Conservation (phyloP, 768 basidiomycete species). For the Boletus eberwhitei region DNA sequence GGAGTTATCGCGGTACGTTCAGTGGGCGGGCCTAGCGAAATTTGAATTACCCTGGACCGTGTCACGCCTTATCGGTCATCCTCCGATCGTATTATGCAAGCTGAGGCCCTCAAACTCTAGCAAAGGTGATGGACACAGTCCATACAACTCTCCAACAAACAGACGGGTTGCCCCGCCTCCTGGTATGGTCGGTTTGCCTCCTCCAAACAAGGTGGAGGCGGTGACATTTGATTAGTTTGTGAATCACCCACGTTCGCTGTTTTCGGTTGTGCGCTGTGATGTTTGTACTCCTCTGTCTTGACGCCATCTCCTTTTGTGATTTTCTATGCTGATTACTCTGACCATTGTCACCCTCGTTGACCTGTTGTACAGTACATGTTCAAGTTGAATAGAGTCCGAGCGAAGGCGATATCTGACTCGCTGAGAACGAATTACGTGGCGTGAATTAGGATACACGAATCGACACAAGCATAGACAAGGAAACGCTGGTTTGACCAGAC, state of each 20-base stretch:
- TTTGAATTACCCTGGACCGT: slow-evolving; percentile 82
- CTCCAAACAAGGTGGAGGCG: slow-evolving; percentile 42
- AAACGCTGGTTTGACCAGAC: neutral
- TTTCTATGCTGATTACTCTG: slow-evolving; percentile 14
- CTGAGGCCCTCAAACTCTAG: slow-evolving; percentile 14
- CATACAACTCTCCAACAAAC: slow-evolving; percentile 23
- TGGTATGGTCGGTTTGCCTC: slow-evolving; percentile 33
- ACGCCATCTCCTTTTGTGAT: neutral
- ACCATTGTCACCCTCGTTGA: neutral
- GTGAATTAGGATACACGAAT: slow-evolving; percentile 10
- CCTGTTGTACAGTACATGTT: slow-evolving; percentile 17
- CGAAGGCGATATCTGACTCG: slow-evolving; percentile 8
- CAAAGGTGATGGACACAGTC: slow-evolving; percentile 14
- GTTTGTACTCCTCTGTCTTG: slow-evolving; percentile 9
- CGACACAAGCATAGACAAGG: slow-evolving; percentile 4
- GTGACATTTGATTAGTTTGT: slow-evolving; percentile 37
- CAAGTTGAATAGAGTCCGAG: slow-evolving; percentile 4
- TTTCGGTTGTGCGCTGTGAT: slow-evolving; percentile 7
- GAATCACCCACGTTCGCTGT: neutral
- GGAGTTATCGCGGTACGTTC: slow-evolving; percentile 86
- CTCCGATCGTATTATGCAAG: slow-evolving; percentile 63
- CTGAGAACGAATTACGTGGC: slow-evolving; percentile 15
- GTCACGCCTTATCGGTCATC: slow-evolving; percentile 73
- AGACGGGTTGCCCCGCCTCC: slow-evolving; percentile 19
- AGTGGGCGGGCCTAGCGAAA: slow-evolving; percentile 58